Conservation (phyloP, 163 green algal genomes). For the Scenedesmus sp. region DNA sequence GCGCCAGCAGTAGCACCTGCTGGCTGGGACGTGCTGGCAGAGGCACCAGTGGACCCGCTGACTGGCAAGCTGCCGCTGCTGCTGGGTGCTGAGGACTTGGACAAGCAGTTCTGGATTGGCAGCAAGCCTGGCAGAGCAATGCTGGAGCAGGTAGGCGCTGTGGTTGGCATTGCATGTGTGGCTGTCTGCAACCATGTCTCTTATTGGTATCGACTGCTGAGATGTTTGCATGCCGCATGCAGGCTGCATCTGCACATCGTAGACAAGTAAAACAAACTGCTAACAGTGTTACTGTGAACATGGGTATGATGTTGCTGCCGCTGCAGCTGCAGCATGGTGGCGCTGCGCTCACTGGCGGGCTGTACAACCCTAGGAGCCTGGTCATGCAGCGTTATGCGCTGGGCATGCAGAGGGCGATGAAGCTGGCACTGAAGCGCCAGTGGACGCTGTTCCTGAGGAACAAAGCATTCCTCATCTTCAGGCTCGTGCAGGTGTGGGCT, state of each 20-base stretch:
- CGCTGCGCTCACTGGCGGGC: neutral
- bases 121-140: constrained; percentile 42
- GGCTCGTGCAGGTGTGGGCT: constrained; percentile 27
- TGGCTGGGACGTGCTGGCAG: neutral
- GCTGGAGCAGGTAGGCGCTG: constrained; percentile 14
- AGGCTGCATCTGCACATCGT: no score
- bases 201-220: neutral
- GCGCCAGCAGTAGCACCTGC: neutral
- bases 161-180: neutral
- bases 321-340: neutral
- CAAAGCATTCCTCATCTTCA: constrained; percentile 63
- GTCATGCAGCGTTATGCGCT: constrained; percentile 49
- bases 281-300: neutral
- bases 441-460: constrained; percentile 51
- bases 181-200: neutral
- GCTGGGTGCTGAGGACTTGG: constrained; percentile 50
- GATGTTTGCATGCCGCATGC: neutral
- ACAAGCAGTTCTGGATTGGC: constrained; percentile 47
- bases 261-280: neutral
- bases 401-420: constrained; percentile 11
- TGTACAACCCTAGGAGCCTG: constrained; percentile 3
- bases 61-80: constrained; percentile 44
- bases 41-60: neutral
- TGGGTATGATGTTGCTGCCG: neutral
- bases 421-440: constrained; percentile 44